Conservation (phyloP, 2,329 filamentous ascomycete genomes). For the Reticulascus tulasneorum region DNA sequence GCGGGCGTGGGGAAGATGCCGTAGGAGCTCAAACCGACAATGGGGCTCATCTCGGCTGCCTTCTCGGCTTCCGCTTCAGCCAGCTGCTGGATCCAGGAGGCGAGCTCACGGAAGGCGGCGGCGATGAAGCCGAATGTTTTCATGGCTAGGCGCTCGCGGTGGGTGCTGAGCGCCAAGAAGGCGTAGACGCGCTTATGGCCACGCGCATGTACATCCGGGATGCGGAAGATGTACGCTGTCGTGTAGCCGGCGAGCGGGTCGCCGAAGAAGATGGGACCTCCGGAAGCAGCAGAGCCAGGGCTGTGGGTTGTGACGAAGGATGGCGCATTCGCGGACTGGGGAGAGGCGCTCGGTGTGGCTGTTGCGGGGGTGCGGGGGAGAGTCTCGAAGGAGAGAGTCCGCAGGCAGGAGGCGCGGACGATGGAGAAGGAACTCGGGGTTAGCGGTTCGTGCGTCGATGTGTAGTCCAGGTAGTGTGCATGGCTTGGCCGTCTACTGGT, state of each 20-base stretch:
- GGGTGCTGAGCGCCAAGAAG: conserved; percentile 61
- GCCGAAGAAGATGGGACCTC: conserved; percentile 66
- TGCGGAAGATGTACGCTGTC: conserved; percentile 67
- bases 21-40: conserved; percentile 37
- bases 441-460: conserved; percentile 63
- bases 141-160: conserved; percentile 62
- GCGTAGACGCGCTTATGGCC: conserved; percentile 68
- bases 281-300: conserved; percentile 51
- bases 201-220: conserved; percentile 63
- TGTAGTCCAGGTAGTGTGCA: conserved; percentile 64
- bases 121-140: conserved; percentile 62
- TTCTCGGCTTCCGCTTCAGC: conserved; percentile 61
- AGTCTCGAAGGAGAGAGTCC: conserved; percentile 64
- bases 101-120: conserved; percentile 59
- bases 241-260: conserved; percentile 63
- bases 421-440: conserved; percentile 61
- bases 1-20: conserved; percentile 15
- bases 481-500: conserved; percentile 45
- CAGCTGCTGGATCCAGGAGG: conserved; percentile 61
- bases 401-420: conserved; percentile 61
- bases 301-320: conserved; percentile 53
- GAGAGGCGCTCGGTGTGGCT: conserved; percentile 19
- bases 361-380: conserved; percentile 49
- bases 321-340: conserved; percentile 31
- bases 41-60: conserved; percentile 37